Evolutionary conservation across 2,329 filamentous ascomycete genomes (phyloP), one percentile per base, ranked within the genome.

Genomic region (Orbilia blumenaviensis): DNA sequence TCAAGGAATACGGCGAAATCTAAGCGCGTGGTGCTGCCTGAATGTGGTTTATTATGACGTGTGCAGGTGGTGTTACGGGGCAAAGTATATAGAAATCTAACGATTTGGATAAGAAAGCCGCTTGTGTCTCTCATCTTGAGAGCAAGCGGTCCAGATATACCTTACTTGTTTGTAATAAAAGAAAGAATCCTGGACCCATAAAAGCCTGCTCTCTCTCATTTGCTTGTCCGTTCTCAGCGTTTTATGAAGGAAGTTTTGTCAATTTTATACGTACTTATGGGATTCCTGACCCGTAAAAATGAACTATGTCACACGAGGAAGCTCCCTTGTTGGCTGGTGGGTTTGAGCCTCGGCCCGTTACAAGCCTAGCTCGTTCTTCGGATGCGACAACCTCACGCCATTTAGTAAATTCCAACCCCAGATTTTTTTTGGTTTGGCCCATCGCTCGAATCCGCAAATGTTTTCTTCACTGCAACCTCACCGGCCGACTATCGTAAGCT

Each of bases 1-100:
- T 76, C 16, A 76, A 76, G 64, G 72, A 76, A 44, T 76, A 76
- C 36, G 72, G 72, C 46, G 72, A 76, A 16, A 61, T 61, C 25
- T 76, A 69, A 52, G 36, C 44, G 38, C 16, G 23, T 56, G 10
- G 6, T 16, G 38, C 42, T 2, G 3, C 29, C 21, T 38, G 9
- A 2, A n/a, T 18, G 25, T 25, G 25, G 14, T 60, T 29, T 67
- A 23, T 42, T 60, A 6, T 60, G 34, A 16, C 42, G 27, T 27
- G 27, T 7, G 44, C 61, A 21, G 41, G 44, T 18, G 23, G 8
- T 36, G 50, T 32, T 46, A 25, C 25, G 50, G 48, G 46, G 14
- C 44, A 50, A 41, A 29, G 38, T 58, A 34, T 42, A 56, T 56
- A 66, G 63, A 58, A 58, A 60, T n/a, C n/a, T n/a, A 42, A 23